These are phyloP conservation scores for Tetrastigma voinierianum DNA, from an alignment of 164 flowering plant species.

Conservation along the genomic window DNA sequence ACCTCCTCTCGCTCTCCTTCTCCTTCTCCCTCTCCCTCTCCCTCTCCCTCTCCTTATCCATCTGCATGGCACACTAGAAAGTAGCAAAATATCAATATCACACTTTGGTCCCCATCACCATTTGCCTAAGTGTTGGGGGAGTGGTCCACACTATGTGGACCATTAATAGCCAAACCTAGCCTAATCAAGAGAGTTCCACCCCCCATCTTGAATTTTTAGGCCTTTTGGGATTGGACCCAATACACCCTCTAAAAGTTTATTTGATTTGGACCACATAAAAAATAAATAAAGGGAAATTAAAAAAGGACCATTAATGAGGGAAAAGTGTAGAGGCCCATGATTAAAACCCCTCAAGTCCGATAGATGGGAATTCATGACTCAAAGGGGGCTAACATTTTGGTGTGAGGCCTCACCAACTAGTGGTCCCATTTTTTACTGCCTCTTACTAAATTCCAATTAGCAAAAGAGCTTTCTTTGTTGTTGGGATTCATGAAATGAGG, in stretches of 20 bases:
- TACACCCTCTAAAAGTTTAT: background rate
- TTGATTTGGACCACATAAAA: background rate
- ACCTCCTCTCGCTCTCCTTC: background rate
- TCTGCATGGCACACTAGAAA: constrained; percentile 8
- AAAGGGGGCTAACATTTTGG: background rate
- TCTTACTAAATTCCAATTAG: no score
- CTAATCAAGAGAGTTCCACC: constrained; percentile 5
- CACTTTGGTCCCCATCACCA: constrained; percentile 8
- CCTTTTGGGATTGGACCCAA: background rate
- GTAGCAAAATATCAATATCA: constrained; percentile 6
- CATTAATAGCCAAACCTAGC: constrained; percentile 7
- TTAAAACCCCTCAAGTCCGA: constrained; percentile 9
- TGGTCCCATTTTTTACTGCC: constrained; percentile 10
- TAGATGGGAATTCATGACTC: constrained; percentile 20
- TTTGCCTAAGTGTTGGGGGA: background rate
- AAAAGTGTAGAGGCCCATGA: constrained; percentile 15
- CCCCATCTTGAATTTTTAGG: no score
- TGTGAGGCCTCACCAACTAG: constrained; percentile 15
- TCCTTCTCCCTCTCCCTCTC: background rate
- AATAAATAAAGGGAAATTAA: background rate
- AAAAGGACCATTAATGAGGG: constrained; percentile 2
- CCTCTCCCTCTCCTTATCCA: no score
- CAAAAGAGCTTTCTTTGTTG: no score
- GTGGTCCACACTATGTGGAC: constrained; percentile 13
- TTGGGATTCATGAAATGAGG: no score